These are phyloP conservation scores for Tulasnella sp. DNA, from an alignment of 768 basidiomycete genomes.

Conservation along the genomic window DNA sequence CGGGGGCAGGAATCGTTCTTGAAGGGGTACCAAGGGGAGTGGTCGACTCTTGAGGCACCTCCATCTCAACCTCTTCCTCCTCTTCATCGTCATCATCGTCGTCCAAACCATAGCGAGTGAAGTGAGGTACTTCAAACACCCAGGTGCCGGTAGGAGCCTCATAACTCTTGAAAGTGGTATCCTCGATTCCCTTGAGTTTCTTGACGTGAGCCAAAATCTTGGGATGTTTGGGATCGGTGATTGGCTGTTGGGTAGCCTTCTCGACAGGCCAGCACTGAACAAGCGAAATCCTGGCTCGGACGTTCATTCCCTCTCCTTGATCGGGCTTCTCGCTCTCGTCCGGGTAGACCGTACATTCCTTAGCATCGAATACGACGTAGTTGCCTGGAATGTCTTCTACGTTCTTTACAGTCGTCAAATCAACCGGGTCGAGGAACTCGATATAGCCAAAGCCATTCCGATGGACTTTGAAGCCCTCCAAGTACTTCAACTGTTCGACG, in stretches of 20 bases:
- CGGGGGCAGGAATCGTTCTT: not conserved
- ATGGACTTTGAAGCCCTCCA: slow-evolving; percentile 77
- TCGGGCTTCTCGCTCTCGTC: slow-evolving; percentile 72
- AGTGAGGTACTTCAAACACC: slow-evolving; percentile 93
- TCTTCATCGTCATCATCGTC: slow-evolving; percentile 33
- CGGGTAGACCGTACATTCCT: slow-evolving; percentile 91
- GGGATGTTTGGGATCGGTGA: slow-evolving; percentile 78
- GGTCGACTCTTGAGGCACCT: not conserved
- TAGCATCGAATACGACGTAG: slow-evolving; percentile 82
- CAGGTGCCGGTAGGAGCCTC: slow-evolving; percentile 79
- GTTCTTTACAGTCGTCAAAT: slow-evolving; percentile 78
- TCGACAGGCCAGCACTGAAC: slow-evolving; percentile 84
- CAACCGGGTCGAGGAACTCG: slow-evolving; percentile 67
- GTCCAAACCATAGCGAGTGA: slow-evolving; percentile 43
- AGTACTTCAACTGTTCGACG: slow-evolving; percentile 67
- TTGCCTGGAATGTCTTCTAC: slow-evolving; percentile 81
- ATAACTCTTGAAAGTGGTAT: slow-evolving; percentile 79
- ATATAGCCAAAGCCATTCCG: slow-evolving; percentile 89
- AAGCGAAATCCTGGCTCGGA: slow-evolving; percentile 71
- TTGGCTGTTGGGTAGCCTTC: slow-evolving; percentile 84
- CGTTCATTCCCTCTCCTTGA: slow-evolving; percentile 83
- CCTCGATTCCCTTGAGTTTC: slow-evolving; percentile 76
- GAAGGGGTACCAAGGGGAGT: not conserved
- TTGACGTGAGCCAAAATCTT: slow-evolving; percentile 66
- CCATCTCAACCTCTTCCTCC: slow-evolving; percentile 29